Base-by-base conservation (phyloP, 1,284 basidiomycete species). In the Cryptococcus sp. region DNA sequence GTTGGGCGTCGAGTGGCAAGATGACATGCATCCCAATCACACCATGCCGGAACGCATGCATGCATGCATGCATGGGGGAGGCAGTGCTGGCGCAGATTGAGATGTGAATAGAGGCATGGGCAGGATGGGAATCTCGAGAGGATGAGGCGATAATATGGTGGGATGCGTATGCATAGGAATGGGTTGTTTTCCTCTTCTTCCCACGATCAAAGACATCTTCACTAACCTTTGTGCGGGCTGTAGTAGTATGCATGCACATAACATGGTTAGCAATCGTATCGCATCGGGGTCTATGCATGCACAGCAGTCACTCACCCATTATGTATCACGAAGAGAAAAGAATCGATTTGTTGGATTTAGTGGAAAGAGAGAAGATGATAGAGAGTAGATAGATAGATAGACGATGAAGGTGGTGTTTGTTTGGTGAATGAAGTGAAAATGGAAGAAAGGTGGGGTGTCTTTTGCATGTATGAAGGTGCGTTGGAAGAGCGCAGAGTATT, bases 221-320 rank as follows among this genome's bases (percentile, higher is more conserved):
- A 62, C 68, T 67, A 53, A 72, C 70, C 68, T 72, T 72, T 49
- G 70, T 72, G 59, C 70, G 68, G 56, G 70, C 70, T 72, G 50
- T 61, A 17, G 22, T 38, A 23, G 48, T 22, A 60, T 60, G 58
- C 53, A 60, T 55, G 41, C 31, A 54, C 15, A 20, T 23, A 22
- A 50, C 31, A 35, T 3, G 17, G 55, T 57, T 42, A 57, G 55
- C 55, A 3, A 13, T 20, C 48, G 40, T 22, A 5, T 19, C 42
- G 42, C 42, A 45, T 5, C 31, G 16, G 3, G 16, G 19, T 17
- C 35, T 45, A 56, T 58, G 62, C 53, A 64, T 64, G 51, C 50
- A 64, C 58, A 48, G 57, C 56, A 54, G 10, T 13, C 22, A 66
- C 68, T 59, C 58, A 70, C 68, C 68, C 68, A 70, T 70, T 47